phyloP scores from a whole-genome alignment of 352 stramenopile genomes.

The Phytophthora palmivora region DNA sequence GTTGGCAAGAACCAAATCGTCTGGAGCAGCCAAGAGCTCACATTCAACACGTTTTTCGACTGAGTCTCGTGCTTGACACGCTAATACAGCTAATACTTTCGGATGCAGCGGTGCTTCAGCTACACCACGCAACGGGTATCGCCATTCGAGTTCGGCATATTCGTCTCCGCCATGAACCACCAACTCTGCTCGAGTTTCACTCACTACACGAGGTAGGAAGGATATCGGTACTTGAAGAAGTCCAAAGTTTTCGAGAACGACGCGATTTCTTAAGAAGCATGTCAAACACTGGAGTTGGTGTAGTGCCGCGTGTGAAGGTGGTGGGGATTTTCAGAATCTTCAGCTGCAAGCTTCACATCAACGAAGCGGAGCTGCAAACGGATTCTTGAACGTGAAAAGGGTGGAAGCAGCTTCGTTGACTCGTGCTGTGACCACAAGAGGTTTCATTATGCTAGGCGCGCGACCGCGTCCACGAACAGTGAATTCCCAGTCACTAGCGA shows the following conservation, averaged over 20 bases:
- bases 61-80: constrained; percentile 70
- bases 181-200: constrained; percentile 71
- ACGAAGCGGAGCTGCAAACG: constrained; percentile 88
- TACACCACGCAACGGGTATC: constrained; percentile 77
- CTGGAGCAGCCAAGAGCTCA: constrained; percentile 61
- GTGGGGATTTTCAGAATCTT: constrained; percentile 20
- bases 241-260: constrained; percentile 87
- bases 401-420: constrained; percentile 85
- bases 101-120: constrained; percentile 75
- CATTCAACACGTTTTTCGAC: constrained; percentile 70
- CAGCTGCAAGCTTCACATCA: constrained; percentile 73
- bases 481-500: constrained; percentile 93
- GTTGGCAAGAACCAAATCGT: constrained; percentile 46
- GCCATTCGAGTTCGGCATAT: constrained; percentile 78
- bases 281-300: constrained; percentile 55
- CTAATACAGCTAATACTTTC: constrained; percentile 54
- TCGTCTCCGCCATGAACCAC: constrained; percentile 71
- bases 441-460: constrained; percentile 92
- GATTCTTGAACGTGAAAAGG: constrained; percentile 94
- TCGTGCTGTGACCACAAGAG: constrained; percentile 65
- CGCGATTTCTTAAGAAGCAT: constrained; percentile 77
- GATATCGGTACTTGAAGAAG: constrained; percentile 91
- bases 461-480: constrained; percentile 76
- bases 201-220: constrained; percentile 85
- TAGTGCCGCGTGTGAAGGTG: constrained; percentile 1